A percentile compares a stretch with the other conserved stretches of the same genome.
phyloP scores from a whole-genome alignment of 306 rosid genomes.

The Castanea sativa region DNA sequence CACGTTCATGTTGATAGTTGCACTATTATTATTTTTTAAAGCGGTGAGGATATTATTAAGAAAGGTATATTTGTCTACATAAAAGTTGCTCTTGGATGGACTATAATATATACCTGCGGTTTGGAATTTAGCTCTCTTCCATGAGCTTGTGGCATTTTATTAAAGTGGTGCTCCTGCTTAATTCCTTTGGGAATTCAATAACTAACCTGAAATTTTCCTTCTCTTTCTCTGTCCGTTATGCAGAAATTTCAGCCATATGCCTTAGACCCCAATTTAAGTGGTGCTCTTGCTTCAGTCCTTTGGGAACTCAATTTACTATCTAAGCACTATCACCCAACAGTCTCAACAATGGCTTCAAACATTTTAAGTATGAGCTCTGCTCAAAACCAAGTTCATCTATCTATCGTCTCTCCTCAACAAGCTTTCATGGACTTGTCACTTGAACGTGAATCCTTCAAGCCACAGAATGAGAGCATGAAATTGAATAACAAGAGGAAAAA shows the following conservation, averaged over 20 bases:
- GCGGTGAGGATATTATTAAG: neutral
- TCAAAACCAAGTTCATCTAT: slow-evolving; percentile 57
- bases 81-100: neutral
- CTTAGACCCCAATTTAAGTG: slow-evolving; percentile 86
- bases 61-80: neutral
- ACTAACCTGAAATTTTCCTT: neutral
- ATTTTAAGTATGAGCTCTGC: slow-evolving; percentile 54
- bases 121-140: too few species aligned
- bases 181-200: neutral
- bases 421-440: slow-evolving; percentile 69
- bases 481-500: slow-evolving; percentile 51
- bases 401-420: slow-evolving; percentile 65
- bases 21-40: too few species aligned
- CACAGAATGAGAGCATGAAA: slow-evolving; percentile 35
- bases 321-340: slow-evolving; percentile 73
- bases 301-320: slow-evolving; percentile 90
- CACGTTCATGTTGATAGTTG: too few species aligned
- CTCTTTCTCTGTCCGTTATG: neutral
- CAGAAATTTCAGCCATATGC: slow-evolving; percentile 90
- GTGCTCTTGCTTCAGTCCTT: slow-evolving; percentile 93
- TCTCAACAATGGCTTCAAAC: slow-evolving; percentile 63
- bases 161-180: neutral
- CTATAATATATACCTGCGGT: too few species aligned
- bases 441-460: slow-evolving; percentile 51
- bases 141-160: too few species aligned